These are phyloP conservation scores for Suillus subalutaceus DNA, from an alignment of 768 basidiomycete species.

Conservation along the genomic window DNA sequence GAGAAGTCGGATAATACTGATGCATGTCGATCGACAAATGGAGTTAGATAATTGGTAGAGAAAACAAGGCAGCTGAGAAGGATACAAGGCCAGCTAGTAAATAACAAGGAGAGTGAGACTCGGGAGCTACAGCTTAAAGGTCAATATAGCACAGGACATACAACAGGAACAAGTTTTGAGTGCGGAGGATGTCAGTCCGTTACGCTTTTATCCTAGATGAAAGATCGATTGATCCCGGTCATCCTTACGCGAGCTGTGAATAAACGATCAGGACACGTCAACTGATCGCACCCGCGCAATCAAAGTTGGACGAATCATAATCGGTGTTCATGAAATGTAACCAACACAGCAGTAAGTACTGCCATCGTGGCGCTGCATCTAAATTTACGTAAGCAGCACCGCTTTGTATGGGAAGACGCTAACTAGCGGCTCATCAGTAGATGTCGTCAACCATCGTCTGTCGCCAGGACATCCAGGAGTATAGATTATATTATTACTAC, in stretches of 20 bases:
- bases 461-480: slow-evolving; percentile 3
- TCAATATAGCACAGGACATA: slow-evolving; percentile 2
- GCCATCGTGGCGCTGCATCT: slow-evolving; percentile 1
- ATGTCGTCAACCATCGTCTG: background rate
- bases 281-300: slow-evolving; percentile 1
- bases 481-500: background rate
- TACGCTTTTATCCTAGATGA: slow-evolving; percentile 5
- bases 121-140: background rate
- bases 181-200: background rate
- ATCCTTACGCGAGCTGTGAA: slow-evolving; percentile 1
- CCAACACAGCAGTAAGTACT: background rate
- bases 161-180: background rate
- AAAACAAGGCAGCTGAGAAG: slow-evolving; percentile 5
- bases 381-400: background rate
- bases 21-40: slow-evolving; percentile 7
- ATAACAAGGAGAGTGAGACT: background rate
- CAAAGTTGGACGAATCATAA: slow-evolving; percentile 2
- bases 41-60: background rate
- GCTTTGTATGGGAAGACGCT: background rate
- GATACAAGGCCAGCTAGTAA: slow-evolving; percentile 1
- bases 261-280: background rate
- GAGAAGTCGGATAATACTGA: slow-evolving; percentile 14
- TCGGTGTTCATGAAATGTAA: background rate
- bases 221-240: slow-evolving; percentile 2
- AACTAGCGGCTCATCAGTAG: background rate